Base-by-base conservation (phyloP, 495 filamentous ascomycete species). In the Aspergillus sclerotioniger region DNA sequence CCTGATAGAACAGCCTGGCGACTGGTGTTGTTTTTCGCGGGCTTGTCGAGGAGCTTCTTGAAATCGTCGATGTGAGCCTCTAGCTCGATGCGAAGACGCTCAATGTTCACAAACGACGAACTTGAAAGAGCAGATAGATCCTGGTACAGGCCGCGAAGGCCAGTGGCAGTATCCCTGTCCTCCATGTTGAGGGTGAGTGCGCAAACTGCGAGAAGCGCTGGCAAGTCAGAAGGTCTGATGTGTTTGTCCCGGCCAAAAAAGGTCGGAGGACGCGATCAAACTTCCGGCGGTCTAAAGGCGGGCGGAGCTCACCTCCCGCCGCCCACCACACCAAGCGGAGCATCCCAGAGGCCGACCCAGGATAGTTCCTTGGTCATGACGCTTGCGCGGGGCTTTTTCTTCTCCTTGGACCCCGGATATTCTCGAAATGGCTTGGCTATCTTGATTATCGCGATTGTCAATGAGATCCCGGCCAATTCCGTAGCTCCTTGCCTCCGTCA, bases 1-100 rank as follows among this genome's bases (percentile, higher is more conserved):
- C 81, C 81, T 45, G 82, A 82, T 19, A 81, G 71, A 28, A 90
- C 70, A 9, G 70, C 65, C 63, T 84, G 77, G 46, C 87, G 77
- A 73, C 90, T 90, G 51, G 76, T 68, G 58, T 89, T 84, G 71
- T 82, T 89, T 59, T 89, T 89, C 28, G 80, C 63, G 29, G 86
- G 82, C 65, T 90, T 91, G 70, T 90, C 86, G 41, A 98, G 75
- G 54, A 98, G 80, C 61, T 81, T 83, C 71, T 80, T 82, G 69
- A 98, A 92, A 52, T 87, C 87, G 41, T 85, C 75, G 32, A 89
- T 80, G 58, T 87, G 82, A 44, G 75, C 72, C 64, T 90, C 87
- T 41, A 98, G 75, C 63, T 91, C 82, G 57, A 82, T 65, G 39
- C 80, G 80, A 16, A 92, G 76, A 53, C 82, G 80, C 47, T 88